Conservation (phyloP, 805 yeast species). For the Phaffomyces opuntiae region DNA sequence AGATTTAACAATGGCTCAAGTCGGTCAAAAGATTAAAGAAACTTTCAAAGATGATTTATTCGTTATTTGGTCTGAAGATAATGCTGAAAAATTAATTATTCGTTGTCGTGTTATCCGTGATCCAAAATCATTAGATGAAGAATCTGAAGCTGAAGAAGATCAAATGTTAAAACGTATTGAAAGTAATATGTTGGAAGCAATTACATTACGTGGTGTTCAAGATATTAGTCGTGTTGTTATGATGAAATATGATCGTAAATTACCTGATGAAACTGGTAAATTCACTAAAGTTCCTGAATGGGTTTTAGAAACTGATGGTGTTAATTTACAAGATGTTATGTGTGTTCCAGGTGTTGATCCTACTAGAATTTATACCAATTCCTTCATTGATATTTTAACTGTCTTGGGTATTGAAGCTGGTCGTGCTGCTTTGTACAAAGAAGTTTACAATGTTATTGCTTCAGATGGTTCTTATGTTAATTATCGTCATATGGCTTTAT, state of each 20-base stretch:
- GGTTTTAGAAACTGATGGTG: constrained; percentile 99
- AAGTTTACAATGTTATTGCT: constrained; percentile 94
- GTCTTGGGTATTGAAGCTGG: constrained; percentile 99
- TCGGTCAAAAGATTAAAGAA: constrained; percentile 89
- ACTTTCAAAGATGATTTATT: constrained; percentile 92
- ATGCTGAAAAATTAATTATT: constrained; percentile 90
- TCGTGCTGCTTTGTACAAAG: constrained; percentile 87
- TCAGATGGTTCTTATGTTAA: constrained; percentile 99
- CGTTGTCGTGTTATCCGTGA: constrained; percentile 99
- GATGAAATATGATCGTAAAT: constrained; percentile 75
- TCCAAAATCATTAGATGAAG: constrained; percentile 88
- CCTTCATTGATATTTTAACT: constrained; percentile 90
- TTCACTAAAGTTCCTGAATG: constrained; percentile 87
- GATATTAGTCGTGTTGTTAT: constrained; percentile 76
- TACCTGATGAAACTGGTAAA: constrained; percentile 79
- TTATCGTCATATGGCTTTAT: constrained; percentile 95
- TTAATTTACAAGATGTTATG: constrained; percentile 90
- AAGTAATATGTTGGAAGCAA: constrained; percentile 91
- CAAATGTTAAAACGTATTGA: constrained; percentile 92
- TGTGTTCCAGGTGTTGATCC: constrained; percentile 93
- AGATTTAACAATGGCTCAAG: constrained; percentile 96
- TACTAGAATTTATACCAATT: constrained; percentile 85
- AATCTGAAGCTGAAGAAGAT: constrained; percentile 93
- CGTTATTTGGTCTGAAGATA: constrained; percentile 98
- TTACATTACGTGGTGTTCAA: constrained; percentile 91